phyloP scores from a whole-genome alignment of 176 grass and related monocot species.

The Aegilops sharonensis region DNA sequence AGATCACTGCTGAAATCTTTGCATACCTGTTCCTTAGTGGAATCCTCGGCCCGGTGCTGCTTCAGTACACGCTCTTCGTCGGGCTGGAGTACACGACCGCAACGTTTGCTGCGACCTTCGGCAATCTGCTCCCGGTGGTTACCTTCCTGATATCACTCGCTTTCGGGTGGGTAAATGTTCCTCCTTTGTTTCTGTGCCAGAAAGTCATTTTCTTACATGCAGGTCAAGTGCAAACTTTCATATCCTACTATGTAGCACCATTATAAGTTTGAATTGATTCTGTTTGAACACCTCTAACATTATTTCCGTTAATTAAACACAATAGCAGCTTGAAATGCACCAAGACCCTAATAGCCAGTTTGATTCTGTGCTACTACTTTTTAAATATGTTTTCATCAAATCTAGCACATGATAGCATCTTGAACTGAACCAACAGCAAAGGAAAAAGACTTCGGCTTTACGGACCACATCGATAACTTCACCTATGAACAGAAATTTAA shows the following conservation, averaged over 20 bases:
- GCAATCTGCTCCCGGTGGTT: slow-evolving; percentile 72
- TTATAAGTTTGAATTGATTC: background rate
- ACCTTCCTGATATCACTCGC: slow-evolving; percentile 78
- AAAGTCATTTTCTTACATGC: background rate
- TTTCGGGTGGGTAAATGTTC: slow-evolving; percentile 66
- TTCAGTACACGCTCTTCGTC: slow-evolving; percentile 80
- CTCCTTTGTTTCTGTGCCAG: background rate
- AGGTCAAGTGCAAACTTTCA: background rate
- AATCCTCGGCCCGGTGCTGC: slow-evolving; percentile 62
- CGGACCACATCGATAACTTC: background rate
- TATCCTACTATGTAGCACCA: background rate
- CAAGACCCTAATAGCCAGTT: background rate
- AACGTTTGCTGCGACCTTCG: slow-evolving; percentile 83
- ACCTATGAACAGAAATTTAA: background rate
- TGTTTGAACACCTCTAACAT: too few species aligned
- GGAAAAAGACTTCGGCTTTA: background rate
- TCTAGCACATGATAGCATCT: background rate
- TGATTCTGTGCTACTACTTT: background rate
- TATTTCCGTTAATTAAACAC: background rate
- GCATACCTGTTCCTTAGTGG: slow-evolving; percentile 55
- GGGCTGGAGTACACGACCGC: slow-evolving; percentile 79
- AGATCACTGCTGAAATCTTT: slow-evolving; percentile 50
- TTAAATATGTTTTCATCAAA: background rate
- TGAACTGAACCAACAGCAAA: background rate
- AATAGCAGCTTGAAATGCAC: background rate